These are phyloP conservation scores for Hygrocybe coccinea DNA, from an alignment of 768 basidiomycete genomes.

Conservation along the genomic window DNA sequence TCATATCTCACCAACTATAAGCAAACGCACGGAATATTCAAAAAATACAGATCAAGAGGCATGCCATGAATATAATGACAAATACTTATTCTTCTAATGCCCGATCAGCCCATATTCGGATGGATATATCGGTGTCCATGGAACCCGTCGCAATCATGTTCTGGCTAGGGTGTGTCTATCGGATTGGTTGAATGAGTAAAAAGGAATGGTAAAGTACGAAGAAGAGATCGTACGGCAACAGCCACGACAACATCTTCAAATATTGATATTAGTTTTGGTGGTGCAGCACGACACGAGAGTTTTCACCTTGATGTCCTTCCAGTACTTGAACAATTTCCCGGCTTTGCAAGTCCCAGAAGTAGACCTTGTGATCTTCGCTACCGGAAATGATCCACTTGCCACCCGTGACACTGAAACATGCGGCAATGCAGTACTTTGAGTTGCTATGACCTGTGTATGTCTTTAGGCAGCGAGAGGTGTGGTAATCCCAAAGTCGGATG, in stretches of 20 bases:
- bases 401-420: conserved; percentile 79
- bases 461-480: conserved; percentile 84
- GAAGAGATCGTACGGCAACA: conserved; percentile 52
- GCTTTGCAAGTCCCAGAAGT: conserved; percentile 88
- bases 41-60: background rate
- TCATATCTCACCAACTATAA: too few relatives aligned
- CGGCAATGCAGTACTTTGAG: conserved; percentile 76
- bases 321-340: conserved; percentile 78
- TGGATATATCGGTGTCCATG: conserved; percentile 75
- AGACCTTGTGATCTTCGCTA: conserved; percentile 84
- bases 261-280: background rate
- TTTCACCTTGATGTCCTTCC: conserved; percentile 67
- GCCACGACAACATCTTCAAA: conserved; percentile 70
- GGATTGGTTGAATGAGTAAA: conserved; percentile 6
- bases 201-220: conserved; percentile 8
- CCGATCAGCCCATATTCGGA: conserved; percentile 78
- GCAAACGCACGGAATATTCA: too few relatives aligned
- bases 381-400: conserved; percentile 90
- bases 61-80: background rate
- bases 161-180: conserved; percentile 76
- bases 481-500: conserved; percentile 94
- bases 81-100: background rate
- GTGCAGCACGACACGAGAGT: background rate
- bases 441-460: conserved; percentile 84
- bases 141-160: conserved; percentile 87